Conservation (phyloP, 2,329 filamentous ascomycete species). For the Cordyceps javanica region DNA sequence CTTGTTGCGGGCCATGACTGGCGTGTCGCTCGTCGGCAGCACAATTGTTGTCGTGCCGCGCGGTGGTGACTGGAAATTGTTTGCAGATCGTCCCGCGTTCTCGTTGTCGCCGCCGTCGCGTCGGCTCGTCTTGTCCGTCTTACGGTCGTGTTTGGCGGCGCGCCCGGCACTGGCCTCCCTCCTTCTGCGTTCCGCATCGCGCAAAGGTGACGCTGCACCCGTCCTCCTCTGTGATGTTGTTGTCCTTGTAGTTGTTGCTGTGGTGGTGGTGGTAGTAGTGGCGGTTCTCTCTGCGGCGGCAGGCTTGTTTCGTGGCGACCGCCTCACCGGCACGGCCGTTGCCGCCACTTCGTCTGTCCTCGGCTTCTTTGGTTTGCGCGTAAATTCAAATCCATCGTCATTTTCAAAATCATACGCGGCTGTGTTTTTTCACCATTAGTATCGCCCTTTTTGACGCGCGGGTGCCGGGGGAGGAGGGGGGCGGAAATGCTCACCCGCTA, state of each 20-base stretch:
- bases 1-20: constrained; percentile 87
- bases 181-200: constrained; percentile 31
- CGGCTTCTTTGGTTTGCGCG: constrained; percentile 58
- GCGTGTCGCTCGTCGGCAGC: constrained; percentile 85
- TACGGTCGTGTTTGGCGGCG: background rate
- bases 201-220: background rate
- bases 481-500: constrained; percentile 54
- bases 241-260: background rate
- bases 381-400: constrained; percentile 72
- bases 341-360: constrained; percentile 49
- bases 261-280: background rate
- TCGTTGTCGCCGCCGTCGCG: constrained; percentile 12
- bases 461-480: background rate
- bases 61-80: constrained; percentile 22
- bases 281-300: constrained; percentile 13
- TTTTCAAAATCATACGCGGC: constrained; percentile 54
- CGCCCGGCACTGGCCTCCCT: background rate
- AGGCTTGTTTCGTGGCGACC: constrained; percentile 26
- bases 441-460: background rate
- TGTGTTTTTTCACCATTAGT: constrained; percentile 18
- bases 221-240: background rate
- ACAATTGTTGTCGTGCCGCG: constrained; percentile 58
- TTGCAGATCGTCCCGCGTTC: constrained; percentile 20
- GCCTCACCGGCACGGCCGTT: constrained; percentile 33
- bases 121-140: constrained; percentile 26